A percentile compares a stretch with the other conserved stretches of the same genome.
phyloP scores from a whole-genome alignment of 1,284 basidiomycete species.

The Microbotryum lychnidis-dioicae region DNA sequence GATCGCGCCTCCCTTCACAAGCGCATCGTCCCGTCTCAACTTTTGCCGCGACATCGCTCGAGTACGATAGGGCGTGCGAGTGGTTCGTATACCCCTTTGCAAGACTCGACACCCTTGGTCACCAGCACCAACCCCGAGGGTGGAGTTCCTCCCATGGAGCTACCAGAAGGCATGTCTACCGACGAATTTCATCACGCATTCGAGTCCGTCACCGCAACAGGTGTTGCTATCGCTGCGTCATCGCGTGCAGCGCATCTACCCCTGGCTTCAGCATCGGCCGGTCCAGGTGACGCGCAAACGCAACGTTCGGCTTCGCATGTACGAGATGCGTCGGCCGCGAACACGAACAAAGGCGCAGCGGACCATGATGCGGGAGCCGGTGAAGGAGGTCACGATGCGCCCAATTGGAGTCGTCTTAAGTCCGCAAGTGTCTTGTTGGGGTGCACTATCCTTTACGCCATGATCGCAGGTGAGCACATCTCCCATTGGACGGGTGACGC shows the following conservation, averaged over 20 bases:
- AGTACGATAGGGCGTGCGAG: slow-evolving; percentile 3
- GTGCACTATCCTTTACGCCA: slow-evolving; percentile 88
- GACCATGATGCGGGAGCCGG: slow-evolving; percentile 41
- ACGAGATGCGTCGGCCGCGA: slow-evolving; percentile 13
- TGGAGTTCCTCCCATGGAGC: slow-evolving; percentile 48
- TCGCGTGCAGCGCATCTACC: slow-evolving; percentile 47
- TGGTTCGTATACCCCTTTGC: slow-evolving; percentile 1
- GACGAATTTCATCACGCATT: slow-evolving; percentile 74
- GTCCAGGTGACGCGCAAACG: slow-evolving; percentile 4
- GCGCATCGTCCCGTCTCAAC: slow-evolving; percentile 41
- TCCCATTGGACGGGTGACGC: too few relatives aligned
- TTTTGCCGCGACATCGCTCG: slow-evolving; percentile 16
- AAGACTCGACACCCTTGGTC: not conserved
- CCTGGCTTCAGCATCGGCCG: slow-evolving; percentile 15
- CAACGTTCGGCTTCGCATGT: slow-evolving; percentile 13
- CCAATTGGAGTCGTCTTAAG: slow-evolving; percentile 81
- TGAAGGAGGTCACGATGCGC: slow-evolving; percentile 85
- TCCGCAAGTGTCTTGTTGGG: slow-evolving; percentile 77
- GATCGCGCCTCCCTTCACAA: slow-evolving; percentile 63
- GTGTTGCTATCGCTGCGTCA: slow-evolving; percentile 58
- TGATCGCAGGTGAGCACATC: slow-evolving; percentile 72
- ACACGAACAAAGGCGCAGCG: slow-evolving; percentile 2
- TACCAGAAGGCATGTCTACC: slow-evolving; percentile 59
- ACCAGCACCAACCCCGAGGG: too few relatives aligned
- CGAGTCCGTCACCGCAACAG: slow-evolving; percentile 73